Evolutionary conservation across 257 asterid genomes (phyloP).

Genomic region (Gentiana macrophylla): DNA sequence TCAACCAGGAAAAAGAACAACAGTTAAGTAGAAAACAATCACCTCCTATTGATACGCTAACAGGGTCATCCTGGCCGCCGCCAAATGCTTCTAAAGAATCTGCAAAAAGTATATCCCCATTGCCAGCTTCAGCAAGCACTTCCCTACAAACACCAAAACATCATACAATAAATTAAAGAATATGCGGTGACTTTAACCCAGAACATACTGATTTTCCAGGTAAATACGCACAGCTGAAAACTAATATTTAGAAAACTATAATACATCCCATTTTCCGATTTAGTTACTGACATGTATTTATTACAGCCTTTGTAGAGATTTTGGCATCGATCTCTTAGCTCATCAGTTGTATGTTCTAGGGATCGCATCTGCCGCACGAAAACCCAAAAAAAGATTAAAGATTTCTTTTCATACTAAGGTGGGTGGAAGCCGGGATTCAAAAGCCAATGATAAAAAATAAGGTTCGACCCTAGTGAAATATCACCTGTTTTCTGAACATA

Average conservation of each 20-base stretch:
- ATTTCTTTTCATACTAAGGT: neutral
- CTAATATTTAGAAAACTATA: too few species aligned
- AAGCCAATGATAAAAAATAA: neutral
- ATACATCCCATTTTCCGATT: too few species aligned
- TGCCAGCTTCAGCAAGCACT: slow-evolving; percentile 66
- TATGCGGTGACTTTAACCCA: too few species aligned
- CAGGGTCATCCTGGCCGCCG: slow-evolving; percentile 90
- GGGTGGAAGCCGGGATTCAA: neutral
- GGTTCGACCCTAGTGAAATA: neutral
- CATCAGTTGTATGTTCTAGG: slow-evolving; percentile 71
- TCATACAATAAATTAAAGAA: neutral
- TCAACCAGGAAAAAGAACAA: too few species aligned
- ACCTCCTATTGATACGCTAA: slow-evolving; percentile 94
- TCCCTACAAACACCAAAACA: slow-evolving; percentile 42
- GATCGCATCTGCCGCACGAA: slow-evolving; percentile 51
- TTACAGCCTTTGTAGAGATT: slow-evolving; percentile 72
- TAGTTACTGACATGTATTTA: slow-evolving; percentile 71
- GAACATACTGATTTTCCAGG: too few species aligned
- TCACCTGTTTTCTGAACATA: slow-evolving; percentile 90
- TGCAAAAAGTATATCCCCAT: slow-evolving; percentile 70
- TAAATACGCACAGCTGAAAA: too few species aligned
- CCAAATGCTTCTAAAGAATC: slow-evolving; percentile 88
- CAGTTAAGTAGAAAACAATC: neutral
- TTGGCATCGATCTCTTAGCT: slow-evolving; percentile 86
- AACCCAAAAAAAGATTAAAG: neutral